phyloP scores from a whole-genome alignment of 495 filamentous ascomycete genomes.

The Aspergillus bridgeri region DNA sequence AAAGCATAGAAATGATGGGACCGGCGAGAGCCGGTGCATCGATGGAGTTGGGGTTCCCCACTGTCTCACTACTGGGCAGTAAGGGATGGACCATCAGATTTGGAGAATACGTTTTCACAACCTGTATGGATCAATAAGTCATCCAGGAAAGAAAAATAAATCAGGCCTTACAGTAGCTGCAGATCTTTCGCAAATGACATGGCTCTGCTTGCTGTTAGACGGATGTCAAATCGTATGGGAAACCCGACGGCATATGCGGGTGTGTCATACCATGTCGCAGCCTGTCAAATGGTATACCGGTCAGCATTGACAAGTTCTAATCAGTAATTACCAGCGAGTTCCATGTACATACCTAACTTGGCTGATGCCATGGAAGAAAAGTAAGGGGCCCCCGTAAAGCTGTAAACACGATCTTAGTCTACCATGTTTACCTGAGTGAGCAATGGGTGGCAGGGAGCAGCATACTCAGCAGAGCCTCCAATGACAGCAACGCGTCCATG shows the following conservation, averaged over 20 bases:
- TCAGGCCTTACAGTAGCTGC: conserved; percentile 55
- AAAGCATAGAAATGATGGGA: conserved; percentile 76
- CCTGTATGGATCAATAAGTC: conserved; percentile 28
- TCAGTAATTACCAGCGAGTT: neutral
- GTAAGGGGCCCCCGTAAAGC: conserved; percentile 94
- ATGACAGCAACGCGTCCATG: conserved; percentile 90
- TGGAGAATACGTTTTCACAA: conserved; percentile 96
- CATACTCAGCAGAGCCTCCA: conserved; percentile 83
- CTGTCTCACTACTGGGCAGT: conserved; percentile 66
- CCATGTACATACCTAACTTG: conserved; percentile 53
- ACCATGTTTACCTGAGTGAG: neutral
- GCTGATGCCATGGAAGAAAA: conserved; percentile 98
- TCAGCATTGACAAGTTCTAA: neutral
- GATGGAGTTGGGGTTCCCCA: conserved; percentile 37
- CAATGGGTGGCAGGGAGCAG: neutral
- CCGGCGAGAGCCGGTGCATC: conserved; percentile 59
- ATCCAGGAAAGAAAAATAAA: neutral
- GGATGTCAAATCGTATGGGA: neutral
- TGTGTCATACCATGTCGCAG: conserved; percentile 69
- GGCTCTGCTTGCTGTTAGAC: conserved; percentile 59
- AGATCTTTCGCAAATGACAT: conserved; percentile 91
- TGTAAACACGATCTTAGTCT: conserved; percentile 26
- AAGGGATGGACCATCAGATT: conserved; percentile 98
- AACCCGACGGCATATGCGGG: neutral
- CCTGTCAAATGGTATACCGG: conserved; percentile 36